Base-by-base conservation (phyloP, 2,329 filamentous ascomycete species). In the Hypomyces rosellus region DNA sequence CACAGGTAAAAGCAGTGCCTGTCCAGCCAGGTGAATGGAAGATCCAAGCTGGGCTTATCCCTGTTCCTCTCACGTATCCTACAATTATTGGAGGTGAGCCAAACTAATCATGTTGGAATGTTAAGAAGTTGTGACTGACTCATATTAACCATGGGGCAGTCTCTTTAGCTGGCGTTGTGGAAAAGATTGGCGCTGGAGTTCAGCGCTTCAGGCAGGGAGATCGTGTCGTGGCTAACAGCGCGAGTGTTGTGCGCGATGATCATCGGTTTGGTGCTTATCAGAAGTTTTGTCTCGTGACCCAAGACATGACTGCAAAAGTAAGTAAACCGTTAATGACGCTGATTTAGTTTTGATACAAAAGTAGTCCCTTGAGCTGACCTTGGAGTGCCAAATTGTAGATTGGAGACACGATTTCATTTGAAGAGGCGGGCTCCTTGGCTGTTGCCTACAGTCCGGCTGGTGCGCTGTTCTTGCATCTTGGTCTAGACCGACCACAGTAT, bases 1-100 rank as follows among this genome's bases (percentile, higher is more conserved):
- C 3, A 18, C 15, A 52, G 50, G 47, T 46, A 3, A 42, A 50
- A 36, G 50, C 47, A 1, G 36, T 52, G 7, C 41, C 47, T 22
- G 42, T 12, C 20, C 47, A 52, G 13, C 50, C 50, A 18, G 47
- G 40, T 14, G 46, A 52, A 15, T 52, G 43, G 36, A 52, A 52
- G 16, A 50, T 52, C 15, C 46, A 52, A 41, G 50, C 49, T 16
- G 50, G 50, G n/a, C 22, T 50, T 7, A 39, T 52, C 20, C 50
- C 47, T 6, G 39, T 50, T 41, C 16, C 8, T 4, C n/a, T 50
- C 3, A 38, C 13, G 8, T 50, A 52, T 20, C 47, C 50, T n/a
- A 52, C 37, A 11, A 33, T 52, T 30, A 52, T 52, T 42, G 50
- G 50, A 18, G 30, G 47, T 52, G 20, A 18, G 50, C 8, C 25